Evolutionary conservation across 371 early-diverging fungal species (phyloP).

Genomic region (Haplosporangium sp.): DNA sequence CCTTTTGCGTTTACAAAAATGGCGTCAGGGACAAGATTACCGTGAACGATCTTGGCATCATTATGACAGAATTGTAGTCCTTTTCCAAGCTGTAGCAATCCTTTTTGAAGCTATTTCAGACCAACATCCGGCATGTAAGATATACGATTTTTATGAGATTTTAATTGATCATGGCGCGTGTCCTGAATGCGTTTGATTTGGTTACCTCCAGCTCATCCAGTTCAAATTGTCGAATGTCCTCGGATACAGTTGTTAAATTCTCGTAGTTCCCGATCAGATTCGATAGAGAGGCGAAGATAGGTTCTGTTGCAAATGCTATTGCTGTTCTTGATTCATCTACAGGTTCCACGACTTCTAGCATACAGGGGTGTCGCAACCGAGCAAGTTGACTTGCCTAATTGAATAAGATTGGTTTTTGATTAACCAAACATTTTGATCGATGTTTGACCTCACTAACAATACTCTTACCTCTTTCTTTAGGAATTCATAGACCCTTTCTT

Average conservation of each 20-base stretch:
- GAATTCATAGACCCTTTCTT: slow-evolving; percentile 68
- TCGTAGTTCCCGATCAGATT: slow-evolving; percentile 73
- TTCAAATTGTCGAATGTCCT: slow-evolving; percentile 63
- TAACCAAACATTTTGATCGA: too few species aligned
- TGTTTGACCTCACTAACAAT: too few species aligned
- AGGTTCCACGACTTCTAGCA: slow-evolving; percentile 87
- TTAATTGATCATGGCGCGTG: too few species aligned
- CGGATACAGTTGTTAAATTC: slow-evolving; percentile 57
- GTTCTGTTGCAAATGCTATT: slow-evolving; percentile 87
- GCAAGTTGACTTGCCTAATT: slow-evolving; percentile 78
- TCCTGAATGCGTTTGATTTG: neutral
- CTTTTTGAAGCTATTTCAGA: slow-evolving; percentile 78
- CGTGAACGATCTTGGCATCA: slow-evolving; percentile 83
- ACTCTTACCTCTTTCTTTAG: slow-evolving; percentile 71
- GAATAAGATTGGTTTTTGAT: neutral
- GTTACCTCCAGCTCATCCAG: slow-evolving; percentile 81
- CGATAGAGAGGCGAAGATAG: slow-evolving; percentile 73
- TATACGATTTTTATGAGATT: neutral
- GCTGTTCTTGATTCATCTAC: slow-evolving; percentile 79
- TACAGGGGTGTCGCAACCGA: slow-evolving; percentile 85
- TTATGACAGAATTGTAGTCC: slow-evolving; percentile 78
- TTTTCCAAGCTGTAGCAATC: slow-evolving; percentile 83
- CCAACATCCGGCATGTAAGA: neutral
- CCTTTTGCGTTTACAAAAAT: slow-evolving; percentile 86
- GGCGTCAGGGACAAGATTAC: slow-evolving; percentile 80